phyloP scores from a whole-genome alignment of 2,329 filamentous ascomycete species.

The Coniochaeta ligniaria region DNA sequence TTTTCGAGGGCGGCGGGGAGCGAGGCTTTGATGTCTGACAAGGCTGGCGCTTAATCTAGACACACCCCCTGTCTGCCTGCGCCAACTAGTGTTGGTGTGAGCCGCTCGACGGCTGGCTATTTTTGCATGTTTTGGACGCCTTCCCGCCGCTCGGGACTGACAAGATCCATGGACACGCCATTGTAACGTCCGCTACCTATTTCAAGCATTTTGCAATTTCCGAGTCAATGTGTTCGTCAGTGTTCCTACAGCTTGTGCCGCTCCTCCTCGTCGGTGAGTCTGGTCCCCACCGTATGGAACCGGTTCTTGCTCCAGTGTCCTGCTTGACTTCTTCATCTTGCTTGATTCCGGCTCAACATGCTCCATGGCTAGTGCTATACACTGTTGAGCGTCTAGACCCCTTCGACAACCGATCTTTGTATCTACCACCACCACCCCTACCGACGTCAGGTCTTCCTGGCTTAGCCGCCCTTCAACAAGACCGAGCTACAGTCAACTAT shows the following conservation, averaged over 20 bases:
- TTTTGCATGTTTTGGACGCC: not conserved
- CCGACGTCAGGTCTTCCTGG: slow-evolving; percentile 14
- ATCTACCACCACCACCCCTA: slow-evolving; percentile 5
- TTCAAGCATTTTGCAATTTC: not conserved
- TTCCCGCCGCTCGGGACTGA: not conserved
- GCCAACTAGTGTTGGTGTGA: not conserved
- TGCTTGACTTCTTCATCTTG: not conserved
- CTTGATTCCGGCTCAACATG: not conserved
- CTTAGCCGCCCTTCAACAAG: slow-evolving; percentile 25
- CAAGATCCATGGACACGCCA: not conserved
- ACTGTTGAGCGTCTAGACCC: not conserved
- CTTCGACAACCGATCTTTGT: not conserved
- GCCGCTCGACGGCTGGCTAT: not conserved
- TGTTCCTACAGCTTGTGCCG: not conserved
- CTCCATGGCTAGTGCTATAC: not conserved
- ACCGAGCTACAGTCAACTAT: not conserved
- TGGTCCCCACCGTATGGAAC: not conserved
- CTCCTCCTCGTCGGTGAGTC: not conserved
- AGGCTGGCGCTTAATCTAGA: slow-evolving; percentile 1
- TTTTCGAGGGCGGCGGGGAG: not conserved
- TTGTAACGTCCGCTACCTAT: not conserved
- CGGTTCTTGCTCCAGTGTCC: not conserved
- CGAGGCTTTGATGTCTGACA: not conserved
- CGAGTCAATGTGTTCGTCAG: not conserved
- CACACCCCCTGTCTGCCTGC: not conserved